phyloP scores from a whole-genome alignment of 306 rosid genomes.

The Medicago ruthenica region DNA sequence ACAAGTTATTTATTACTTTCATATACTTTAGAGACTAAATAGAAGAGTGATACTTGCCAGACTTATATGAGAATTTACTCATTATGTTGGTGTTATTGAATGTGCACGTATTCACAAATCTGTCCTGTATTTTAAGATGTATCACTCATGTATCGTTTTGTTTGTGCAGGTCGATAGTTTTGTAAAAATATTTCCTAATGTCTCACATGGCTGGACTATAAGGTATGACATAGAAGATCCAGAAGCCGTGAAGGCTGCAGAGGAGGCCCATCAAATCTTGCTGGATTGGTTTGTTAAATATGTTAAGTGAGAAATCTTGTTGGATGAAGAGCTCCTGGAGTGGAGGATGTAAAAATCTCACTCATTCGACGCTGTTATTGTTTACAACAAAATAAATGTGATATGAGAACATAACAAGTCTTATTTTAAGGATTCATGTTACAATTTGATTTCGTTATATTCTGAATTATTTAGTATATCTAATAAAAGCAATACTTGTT shows the following conservation, averaged over 20 bases:
- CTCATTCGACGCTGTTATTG: background rate
- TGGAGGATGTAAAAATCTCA: slow-evolving; percentile 14
- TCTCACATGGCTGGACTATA: slow-evolving; percentile 61
- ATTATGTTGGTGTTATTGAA: too few species aligned
- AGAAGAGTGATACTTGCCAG: too few species aligned
- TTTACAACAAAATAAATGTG: slow-evolving; percentile 1
- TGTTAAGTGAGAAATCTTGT: slow-evolving; percentile 40
- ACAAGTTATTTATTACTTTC: too few species aligned
- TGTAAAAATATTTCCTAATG: slow-evolving; percentile 61
- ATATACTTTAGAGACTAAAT: too few species aligned
- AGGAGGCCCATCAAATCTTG: slow-evolving; percentile 61
- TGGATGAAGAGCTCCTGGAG: background rate
- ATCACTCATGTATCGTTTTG: background rate
- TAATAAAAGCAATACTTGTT: too few species aligned
- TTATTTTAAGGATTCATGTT: too few species aligned
- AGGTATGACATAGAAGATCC: slow-evolving; percentile 55
- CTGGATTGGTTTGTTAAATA: slow-evolving; percentile 57
- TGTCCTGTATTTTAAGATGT: background rate
- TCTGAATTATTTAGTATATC: too few species aligned
- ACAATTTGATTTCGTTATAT: too few species aligned
- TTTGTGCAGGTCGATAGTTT: slow-evolving; percentile 46
- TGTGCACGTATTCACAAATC: background rate
- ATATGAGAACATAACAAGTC: too few species aligned
- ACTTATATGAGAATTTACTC: too few species aligned
- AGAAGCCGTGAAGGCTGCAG: slow-evolving; percentile 56